Evolutionary conservation across 371 early-diverging fungal genomes (phyloP).

Genomic region (Mucor plumbeus): DNA sequence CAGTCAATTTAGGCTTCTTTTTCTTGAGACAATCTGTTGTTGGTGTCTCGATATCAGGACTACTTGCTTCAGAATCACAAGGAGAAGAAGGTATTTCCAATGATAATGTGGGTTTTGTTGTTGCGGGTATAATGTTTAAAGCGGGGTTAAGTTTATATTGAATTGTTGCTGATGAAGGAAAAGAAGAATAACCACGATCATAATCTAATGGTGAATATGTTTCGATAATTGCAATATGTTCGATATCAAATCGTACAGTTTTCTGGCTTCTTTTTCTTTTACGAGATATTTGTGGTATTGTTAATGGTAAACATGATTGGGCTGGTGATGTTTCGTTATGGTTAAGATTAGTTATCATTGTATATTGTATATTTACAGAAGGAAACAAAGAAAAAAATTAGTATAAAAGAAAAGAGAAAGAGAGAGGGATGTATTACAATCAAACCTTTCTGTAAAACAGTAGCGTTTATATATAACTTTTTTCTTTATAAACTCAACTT

Average conservation of each 20-base stretch:
- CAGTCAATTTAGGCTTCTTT: slow-evolving; percentile 29
- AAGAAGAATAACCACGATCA: slow-evolving; percentile 31
- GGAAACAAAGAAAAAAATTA: not conserved
- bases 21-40: slow-evolving; percentile 11
- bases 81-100: slow-evolving; percentile 28
- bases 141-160: slow-evolving; percentile 35
- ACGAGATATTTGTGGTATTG: not conserved
- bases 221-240: slow-evolving; percentile 23
- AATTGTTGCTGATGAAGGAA: slow-evolving; percentile 12
- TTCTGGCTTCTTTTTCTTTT: slow-evolving; percentile 30
- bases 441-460: not conserved
- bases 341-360: not conserved
- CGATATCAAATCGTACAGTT: slow-evolving; percentile 28
- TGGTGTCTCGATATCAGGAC: slow-evolving; percentile 17
- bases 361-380: not conserved
- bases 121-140: slow-evolving; percentile 1
- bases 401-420: not conserved
- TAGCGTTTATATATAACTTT: not conserved
- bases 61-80: slow-evolving; percentile 25
- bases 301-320: slow-evolving; percentile 3
- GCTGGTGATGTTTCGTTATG: not conserved
- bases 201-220: slow-evolving; percentile 34
- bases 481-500: not conserved
- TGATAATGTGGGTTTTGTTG: slow-evolving; percentile 19
- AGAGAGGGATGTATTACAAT: not conserved